phyloP scores from a whole-genome alignment of 495 filamentous ascomycete genomes.

The Podospora tetraspora region DNA sequence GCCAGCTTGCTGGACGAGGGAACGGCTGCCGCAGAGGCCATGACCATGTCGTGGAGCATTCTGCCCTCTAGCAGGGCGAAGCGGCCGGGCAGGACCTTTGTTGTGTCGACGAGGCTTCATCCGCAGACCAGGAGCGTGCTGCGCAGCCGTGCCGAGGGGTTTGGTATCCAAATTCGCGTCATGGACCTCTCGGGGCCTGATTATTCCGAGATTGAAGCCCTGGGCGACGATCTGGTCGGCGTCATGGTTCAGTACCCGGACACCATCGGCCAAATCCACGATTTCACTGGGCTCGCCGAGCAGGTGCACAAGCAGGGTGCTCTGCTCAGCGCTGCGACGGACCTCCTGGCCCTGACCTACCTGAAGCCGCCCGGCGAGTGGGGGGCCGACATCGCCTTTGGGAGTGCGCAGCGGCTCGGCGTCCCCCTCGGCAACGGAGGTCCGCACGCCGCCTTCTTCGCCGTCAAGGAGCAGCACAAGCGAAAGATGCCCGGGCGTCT shows the following conservation, averaged over 20 bases:
- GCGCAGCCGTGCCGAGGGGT: slow-evolving; percentile 83
- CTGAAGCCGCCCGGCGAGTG: slow-evolving; percentile 92
- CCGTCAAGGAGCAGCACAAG: slow-evolving; percentile 87
- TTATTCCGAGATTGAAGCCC: slow-evolving; percentile 58
- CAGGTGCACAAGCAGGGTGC: slow-evolving; percentile 73
- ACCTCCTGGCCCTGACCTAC: slow-evolving; percentile 83
- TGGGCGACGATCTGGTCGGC: slow-evolving; percentile 82
- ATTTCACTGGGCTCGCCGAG: slow-evolving; percentile 69
- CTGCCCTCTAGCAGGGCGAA: slow-evolving; percentile 69
- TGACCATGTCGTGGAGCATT: slow-evolving; percentile 86
- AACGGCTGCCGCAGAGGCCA: slow-evolving; percentile 92
- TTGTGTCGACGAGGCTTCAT: slow-evolving; percentile 79
- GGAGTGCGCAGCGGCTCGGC: slow-evolving; percentile 90
- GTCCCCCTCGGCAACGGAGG: slow-evolving; percentile 93
- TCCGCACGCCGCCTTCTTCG: slow-evolving; percentile 96
- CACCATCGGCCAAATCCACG: slow-evolving; percentile 74
- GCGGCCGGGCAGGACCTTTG: slow-evolving; percentile 68
- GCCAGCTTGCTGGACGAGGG: slow-evolving; percentile 91
- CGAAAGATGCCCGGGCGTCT: slow-evolving; percentile 92
- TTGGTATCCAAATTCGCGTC: slow-evolving; percentile 74
- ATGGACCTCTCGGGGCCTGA: slow-evolving; percentile 64
- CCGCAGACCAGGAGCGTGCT: slow-evolving; percentile 88
- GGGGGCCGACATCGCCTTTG: slow-evolving; percentile 95
- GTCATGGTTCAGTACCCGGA: slow-evolving; percentile 94
- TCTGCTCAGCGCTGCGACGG: slow-evolving; percentile 84